Evolutionary conservation across 2,329 filamentous ascomycete species (phyloP), one percentile per base, ranked within the genome.

Genomic region (Dendryphion nanum): DNA sequence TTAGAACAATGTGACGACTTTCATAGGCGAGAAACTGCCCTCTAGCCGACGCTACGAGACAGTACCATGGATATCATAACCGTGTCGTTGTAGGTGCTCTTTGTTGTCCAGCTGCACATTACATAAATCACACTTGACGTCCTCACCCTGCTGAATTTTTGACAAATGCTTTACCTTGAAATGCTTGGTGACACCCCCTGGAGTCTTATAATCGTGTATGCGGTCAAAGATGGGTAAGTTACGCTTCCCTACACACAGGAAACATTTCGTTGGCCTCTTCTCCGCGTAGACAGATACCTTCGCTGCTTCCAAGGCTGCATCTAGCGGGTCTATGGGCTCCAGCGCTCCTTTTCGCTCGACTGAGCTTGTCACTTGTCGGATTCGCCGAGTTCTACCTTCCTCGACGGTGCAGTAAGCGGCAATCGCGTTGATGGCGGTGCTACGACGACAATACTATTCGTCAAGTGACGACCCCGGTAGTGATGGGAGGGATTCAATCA

Each of bases 11-110:
- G n/a, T n/a, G n/a, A n/a, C n/a, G n/a, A n/a, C n/a, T n/a, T n/a
- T n/a, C n/a, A n/a, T n/a, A n/a, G n/a, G n/a, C n/a, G n/a, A n/a
- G n/a, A n/a, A n/a, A n/a, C n/a, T n/a, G n/a, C n/a, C n/a, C n/a
- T n/a, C n/a, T n/a, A n/a, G n/a, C n/a, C n/a, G n/a, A n/a, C n/a
- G n/a, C n/a, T n/a, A 44, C 4, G 33, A 38, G 23, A 44, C 31
- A 30, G 42, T 44, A 26, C 35, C 31, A 34, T 44, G 20, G 10
- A 44, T 18, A 30, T 44, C 38, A 3, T 19, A 18, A 2, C 35
- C 35, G 41, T 44, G 20, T 36, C 20, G 31, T 18, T 41, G 38
- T 28, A 41, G 19, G 35, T 44, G 38, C 30, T 40, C 37, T 23
- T 38, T 41, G 20, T 26, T 3, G 2, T 24, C 34, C 16, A 44